A percentile compares a stretch with the other conserved stretches of the same genome.
These are phyloP conservation scores for Butyriboletus loyo DNA, from an alignment of 768 basidiomycete species.

Conservation along the genomic window DNA sequence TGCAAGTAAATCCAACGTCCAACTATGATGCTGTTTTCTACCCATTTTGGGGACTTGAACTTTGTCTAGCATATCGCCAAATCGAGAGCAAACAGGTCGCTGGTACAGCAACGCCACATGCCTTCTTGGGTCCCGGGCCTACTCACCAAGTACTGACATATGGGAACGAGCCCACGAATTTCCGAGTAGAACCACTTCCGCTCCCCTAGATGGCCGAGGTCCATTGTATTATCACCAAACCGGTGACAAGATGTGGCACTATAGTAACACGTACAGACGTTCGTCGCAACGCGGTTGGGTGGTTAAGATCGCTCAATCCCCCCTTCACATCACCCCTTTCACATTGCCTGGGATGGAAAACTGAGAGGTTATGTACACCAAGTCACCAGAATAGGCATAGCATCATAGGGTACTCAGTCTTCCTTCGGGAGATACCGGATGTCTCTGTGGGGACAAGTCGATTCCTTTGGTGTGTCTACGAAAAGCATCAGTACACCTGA, in stretches of 20 bases:
- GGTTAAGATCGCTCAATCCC: background rate
- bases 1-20: background rate
- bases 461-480: conserved; percentile 50
- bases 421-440: conserved; percentile 55
- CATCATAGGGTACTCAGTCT: conserved; percentile 26
- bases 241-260: background rate
- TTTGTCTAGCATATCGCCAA: background rate
- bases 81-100: background rate
- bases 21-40: background rate
- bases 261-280: background rate
- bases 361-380: too few relatives aligned
- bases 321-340: background rate
- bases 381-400: background rate
- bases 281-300: background rate
- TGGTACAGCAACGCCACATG: background rate
- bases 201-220: too few relatives aligned
- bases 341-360: background rate
- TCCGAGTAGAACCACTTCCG: background rate
- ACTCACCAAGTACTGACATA: background rate
- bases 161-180: background rate
- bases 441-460: conserved; percentile 53
- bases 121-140: background rate
- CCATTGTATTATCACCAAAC: background rate
- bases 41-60: background rate
- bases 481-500: background rate